Evolutionary conservation across 1,284 basidiomycete species (phyloP).

Genomic region (Grifola frondosa): DNA sequence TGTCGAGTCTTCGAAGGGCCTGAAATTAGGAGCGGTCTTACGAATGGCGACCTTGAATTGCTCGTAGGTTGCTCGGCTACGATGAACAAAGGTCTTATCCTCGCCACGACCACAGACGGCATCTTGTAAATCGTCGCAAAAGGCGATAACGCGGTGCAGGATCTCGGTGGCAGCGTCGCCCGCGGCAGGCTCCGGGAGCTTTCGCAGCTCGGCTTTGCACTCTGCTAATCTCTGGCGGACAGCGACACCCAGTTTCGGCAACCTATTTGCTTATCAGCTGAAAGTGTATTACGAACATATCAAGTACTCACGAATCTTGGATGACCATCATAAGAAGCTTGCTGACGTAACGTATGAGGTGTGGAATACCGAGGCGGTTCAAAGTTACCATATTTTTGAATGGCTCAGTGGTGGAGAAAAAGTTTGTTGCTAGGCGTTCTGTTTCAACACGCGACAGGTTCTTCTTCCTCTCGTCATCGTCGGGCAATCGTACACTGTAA

Average conservation of each 20-base stretch:
- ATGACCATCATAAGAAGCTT: constrained; percentile 50
- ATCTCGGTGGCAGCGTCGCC: constrained; percentile 45
- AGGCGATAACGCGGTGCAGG: constrained; percentile 40
- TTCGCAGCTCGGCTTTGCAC: constrained; percentile 34
- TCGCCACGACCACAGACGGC: constrained; percentile 36
- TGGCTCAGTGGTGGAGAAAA: constrained; percentile 46
- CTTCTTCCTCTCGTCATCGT: constrained; percentile 48
- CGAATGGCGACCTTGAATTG: constrained; percentile 36
- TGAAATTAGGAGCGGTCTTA: constrained; percentile 41
- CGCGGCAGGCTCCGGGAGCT: constrained; percentile 40
- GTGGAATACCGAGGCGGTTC: constrained; percentile 51
- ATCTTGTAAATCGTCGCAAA: constrained; percentile 39
- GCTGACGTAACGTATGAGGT: constrained; percentile 53
- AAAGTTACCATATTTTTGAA: constrained; percentile 47
- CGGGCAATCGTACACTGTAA: constrained; percentile 59
- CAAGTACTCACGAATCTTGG: constrained; percentile 45
- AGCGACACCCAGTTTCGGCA: constrained; percentile 44
- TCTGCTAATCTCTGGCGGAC: constrained; percentile 38
- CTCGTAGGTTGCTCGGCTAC: constrained; percentile 32
- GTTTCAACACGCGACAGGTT: constrained; percentile 36
- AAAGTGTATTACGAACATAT: not conserved
- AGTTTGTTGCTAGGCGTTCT: constrained; percentile 37
- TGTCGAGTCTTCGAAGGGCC: constrained; percentile 8
- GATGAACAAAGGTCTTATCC: constrained; percentile 37
- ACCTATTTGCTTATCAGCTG: constrained; percentile 33